Evolutionary conservation across 192 early-diverging fungal species (phyloP), one percentile per base, ranked within the genome.

Genomic region (Polychytrium aggregatum): DNA sequence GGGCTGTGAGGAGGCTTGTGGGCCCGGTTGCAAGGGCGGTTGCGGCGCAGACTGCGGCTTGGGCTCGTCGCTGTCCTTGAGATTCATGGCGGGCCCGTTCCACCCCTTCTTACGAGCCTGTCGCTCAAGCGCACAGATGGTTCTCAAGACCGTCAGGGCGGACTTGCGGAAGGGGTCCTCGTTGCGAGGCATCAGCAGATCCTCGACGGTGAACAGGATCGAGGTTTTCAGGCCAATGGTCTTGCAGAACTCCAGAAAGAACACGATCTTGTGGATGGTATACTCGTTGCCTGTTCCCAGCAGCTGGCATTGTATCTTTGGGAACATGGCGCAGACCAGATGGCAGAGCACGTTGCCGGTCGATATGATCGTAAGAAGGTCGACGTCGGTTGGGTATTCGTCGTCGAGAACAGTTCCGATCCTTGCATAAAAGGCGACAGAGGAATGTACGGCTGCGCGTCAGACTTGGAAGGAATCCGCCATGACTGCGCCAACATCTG

Each of bases 191-290:
- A 53, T 28, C 14, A 72, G 49, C 30, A 72, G 46, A 41, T 72
- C 70, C 24, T 38, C 49, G 8, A 72, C 60, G 40, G 46, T 46
- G 39, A 72, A 76, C 21, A 72, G 54, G 38, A 67, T 35, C 18
- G 59, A 42, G 14, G 46, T 47, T 48, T 72, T 70, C 33, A 72
- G 52, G 20, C 66, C 65, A 0, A 72, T 57, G 1, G 70, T 61
- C 46, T 72, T 72, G 46, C 65, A 68, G 37, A 75, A 41, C 54
- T 75, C 72, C 25, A 75, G 51, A 41, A 75, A 75, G 46, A 75
- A 75, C 20, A 75, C 60, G 39, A 68, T 52, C 56, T 75, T 75
- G 53, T 75, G 72, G 26, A 75, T 56, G 6, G 67, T 67, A 55
- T 61, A 72, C 50, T 69, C 66, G 28, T 60, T 46, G 7, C 68